These are phyloP conservation scores for Globisporangium echinulatum DNA, from an alignment of 352 stramenopile species.

Conservation along the genomic window DNA sequence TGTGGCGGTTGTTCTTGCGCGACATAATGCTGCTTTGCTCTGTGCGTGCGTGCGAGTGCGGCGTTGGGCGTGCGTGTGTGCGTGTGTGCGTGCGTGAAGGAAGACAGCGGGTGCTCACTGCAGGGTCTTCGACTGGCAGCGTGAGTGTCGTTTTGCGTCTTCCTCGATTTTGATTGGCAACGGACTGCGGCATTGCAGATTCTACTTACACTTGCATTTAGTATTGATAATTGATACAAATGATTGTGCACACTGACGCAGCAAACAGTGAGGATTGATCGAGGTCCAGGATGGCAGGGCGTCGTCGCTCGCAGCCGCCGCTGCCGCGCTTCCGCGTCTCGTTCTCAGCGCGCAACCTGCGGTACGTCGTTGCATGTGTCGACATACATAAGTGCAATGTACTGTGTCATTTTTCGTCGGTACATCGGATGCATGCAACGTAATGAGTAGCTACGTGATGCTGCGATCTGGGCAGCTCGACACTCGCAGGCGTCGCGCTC, in stretches of 20 bases:
- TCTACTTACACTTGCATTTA: neutral
- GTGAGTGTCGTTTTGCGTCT: neutral
- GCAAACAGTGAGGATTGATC: neutral
- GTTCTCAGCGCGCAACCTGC: constrained; percentile 9
- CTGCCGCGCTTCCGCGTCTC: constrained; percentile 9
- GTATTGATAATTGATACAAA: neutral
- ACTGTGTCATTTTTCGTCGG: too few species aligned
- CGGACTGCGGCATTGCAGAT: neutral
- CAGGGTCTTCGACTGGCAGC: too few species aligned
- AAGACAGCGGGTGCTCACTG: too few species aligned
- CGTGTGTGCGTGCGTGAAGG: too few species aligned
- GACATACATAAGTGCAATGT: neutral
- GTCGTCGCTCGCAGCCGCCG: too few species aligned
- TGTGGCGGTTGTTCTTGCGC: constrained; percentile 75
- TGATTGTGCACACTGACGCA: neutral
- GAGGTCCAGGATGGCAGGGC: neutral
- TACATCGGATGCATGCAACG: too few species aligned
- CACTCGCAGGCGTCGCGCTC: constrained; percentile 34
- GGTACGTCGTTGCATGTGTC: neutral
- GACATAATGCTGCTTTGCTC: constrained; percentile 31
- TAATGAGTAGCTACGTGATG: too few species aligned
- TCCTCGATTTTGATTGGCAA: constrained; percentile 1
- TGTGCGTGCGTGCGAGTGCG: neutral
- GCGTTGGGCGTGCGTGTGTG: neutral
- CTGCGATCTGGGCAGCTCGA: constrained; percentile 17